phyloP scores from a whole-genome alignment of 805 yeast species.

The Myxozyma mucilagina region DNA sequence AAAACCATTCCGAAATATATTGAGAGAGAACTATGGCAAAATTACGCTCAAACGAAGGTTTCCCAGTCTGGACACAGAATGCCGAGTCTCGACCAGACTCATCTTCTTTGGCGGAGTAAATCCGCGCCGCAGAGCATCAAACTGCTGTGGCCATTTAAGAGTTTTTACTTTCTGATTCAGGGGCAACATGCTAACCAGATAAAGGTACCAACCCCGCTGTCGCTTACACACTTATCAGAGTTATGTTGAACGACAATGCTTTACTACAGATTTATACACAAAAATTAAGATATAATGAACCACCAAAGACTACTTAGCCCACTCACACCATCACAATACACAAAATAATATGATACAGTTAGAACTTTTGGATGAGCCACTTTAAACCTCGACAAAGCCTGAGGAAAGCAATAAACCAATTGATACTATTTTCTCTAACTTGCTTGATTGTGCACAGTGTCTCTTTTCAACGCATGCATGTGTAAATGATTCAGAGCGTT shows the following conservation, averaged over 20 bases:
- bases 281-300: background rate
- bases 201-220: background rate
- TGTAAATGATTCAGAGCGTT: background rate
- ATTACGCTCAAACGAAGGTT: background rate
- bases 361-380: background rate
- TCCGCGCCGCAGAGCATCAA: background rate
- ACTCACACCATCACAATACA: background rate
- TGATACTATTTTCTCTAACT: background rate
- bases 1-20: background rate
- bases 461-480: background rate
- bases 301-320: background rate
- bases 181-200: background rate
- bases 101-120: background rate
- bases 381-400: background rate
- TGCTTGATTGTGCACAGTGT: background rate
- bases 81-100: background rate
- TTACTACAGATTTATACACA: constrained; percentile 9
- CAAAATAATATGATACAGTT: constrained; percentile 6
- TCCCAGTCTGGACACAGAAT: background rate
- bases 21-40: background rate
- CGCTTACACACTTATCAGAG: background rate
- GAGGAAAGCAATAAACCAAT: background rate
- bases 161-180: background rate
- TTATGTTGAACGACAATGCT: background rate
- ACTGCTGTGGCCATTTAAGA: background rate